A percentile compares a stretch with the other conserved stretches of the same genome.
phyloP scores from a whole-genome alignment of 1,284 basidiomycete genomes.

The Ustilago crameri region DNA sequence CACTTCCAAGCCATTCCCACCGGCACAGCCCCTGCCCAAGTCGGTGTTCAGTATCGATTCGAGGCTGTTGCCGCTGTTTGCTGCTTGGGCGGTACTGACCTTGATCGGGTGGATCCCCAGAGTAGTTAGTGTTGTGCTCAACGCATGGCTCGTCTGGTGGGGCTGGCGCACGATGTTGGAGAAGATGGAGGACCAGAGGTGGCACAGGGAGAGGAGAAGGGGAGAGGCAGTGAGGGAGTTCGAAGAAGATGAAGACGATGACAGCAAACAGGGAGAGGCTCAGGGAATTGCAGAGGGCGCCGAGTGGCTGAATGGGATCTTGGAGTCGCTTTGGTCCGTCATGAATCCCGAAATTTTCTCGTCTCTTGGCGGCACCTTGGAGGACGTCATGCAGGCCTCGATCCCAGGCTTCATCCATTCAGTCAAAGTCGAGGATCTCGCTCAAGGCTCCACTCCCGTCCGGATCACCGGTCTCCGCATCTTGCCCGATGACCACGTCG shows the following conservation, averaged over 20 bases:
- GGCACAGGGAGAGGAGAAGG: conserved; percentile 38
- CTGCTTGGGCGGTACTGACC: conserved; percentile 26
- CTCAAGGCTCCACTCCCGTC: conserved; percentile 48
- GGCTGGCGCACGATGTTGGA: conserved; percentile 15
- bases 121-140: conserved; percentile 23
- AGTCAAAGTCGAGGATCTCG: conserved; percentile 53
- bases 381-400: conserved; percentile 57
- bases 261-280: neutral
- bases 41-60: conserved; percentile 17
- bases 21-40: conserved; percentile 23
- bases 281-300: conserved; percentile 42
- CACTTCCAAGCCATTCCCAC: conserved; percentile 37
- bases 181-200: conserved; percentile 36
- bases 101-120: conserved; percentile 13
- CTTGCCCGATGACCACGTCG: conserved; percentile 24
- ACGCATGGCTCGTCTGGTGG: conserved; percentile 54
- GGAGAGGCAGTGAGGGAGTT: conserved; percentile 15
- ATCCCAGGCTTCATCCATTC: conserved; percentile 49
- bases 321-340: conserved; percentile 46
- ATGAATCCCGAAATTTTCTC: conserved; percentile 51
- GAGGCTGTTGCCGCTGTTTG: conserved; percentile 28
- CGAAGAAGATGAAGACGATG: conserved; percentile 10
- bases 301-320: conserved; percentile 54
- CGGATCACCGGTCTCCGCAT: conserved; percentile 48
- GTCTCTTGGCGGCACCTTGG: conserved; percentile 40